Evolutionary conservation across 371 early-diverging fungal species (phyloP), one percentile per base, ranked within the genome.

Genomic region (Syncephalastrum monosporum): DNA sequence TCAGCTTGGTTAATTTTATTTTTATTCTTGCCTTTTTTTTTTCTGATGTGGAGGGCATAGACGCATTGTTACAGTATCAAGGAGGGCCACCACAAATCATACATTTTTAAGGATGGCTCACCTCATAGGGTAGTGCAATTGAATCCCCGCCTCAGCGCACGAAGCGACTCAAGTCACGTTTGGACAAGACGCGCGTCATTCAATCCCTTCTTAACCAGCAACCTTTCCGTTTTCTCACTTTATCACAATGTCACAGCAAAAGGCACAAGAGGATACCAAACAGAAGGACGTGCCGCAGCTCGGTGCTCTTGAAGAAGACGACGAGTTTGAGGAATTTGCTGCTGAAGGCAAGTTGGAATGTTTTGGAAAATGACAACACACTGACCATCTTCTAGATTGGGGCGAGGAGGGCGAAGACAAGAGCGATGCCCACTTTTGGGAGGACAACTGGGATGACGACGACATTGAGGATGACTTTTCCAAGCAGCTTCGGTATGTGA

Each of bases 381-480:
- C 13, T 16, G 21, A 23, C 27, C 47, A 17, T 52, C 21, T 53
- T 29, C 15, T 73, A 93, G 94, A 93, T 68, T 94, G 94, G 95
- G 84, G 82, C 56, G 90, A 86, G 60, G 82, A 81, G 33, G 90
- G 86, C 41, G 88, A 92, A 59, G 89, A 91, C 57, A 75, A 70
- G 48, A 82, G 87, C 58, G 92, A 92, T 56, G 75, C 87, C 27
- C 75, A 86, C 33, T 82, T 85, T 44, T 93, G 94, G 94, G 91
- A 91, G 51, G 92, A 92, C 53, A 89, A 91, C 77, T 94, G 95
- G 94, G 95, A 94, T 67, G 93, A 93, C 60, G 93, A 92, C 60
- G 91, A 93, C 70, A 65, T 92, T 50, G 91, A 92, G 56, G 95
- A 94, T 58, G 95, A 93, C 53, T 94, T 94, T 64, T 89, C 94